Base-by-base conservation (phyloP, 2,329 filamentous ascomycete species). In the Aureobasidium sp. region DNA sequence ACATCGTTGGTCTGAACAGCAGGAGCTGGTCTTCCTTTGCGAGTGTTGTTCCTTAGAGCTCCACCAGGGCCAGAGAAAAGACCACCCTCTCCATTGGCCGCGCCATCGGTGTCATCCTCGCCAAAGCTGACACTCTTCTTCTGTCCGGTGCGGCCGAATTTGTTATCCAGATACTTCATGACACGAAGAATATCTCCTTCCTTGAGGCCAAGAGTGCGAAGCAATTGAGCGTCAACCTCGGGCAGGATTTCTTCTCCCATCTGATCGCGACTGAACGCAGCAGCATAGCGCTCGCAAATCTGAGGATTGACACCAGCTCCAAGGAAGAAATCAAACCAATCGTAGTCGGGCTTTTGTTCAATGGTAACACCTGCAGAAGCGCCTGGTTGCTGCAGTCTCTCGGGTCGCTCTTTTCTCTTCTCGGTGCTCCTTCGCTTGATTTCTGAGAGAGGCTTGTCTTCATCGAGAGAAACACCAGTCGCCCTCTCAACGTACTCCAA, bases 291-390 rank as follows among this genome's bases (percentile, higher is more conserved):
- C 70, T 97, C 91, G 69, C 93, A 98, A 40, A 95, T 84, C 55
- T 94, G 88, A 44, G 91, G 88, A 39, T 90, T 86, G 62, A 97
- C 89, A 41, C 95, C 91, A 67, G 90, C 94, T 58, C 84, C 83
- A 35, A 98, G 74, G 76, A 98, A 98, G 73, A 98, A 97, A 66
- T 96, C 90, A 64, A 98, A 98, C 93, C 93, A 98, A 68, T 98
- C 93, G 67, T 97, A 95, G 42, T 93, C 85, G 1, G 86, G 77
- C 68, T 84, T 85, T 63, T 78, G 74, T 59, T 85, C 78, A 27
- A 89, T 73, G 1, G 78, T 78, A n/a, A 80, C 84, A 11, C 85
- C 85, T 7, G 79, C 74, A 7, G 57, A 53, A 37, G 60, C 58
- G 45, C 56, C 60, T 54, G 54, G 42, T 16, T 50, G 34, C 29